Percentiles rank a stretch among this genome's conserved stretches.
Evolutionary conservation across 2,329 filamentous ascomycete species (phyloP).

Genomic region (Ceratocystis colombiana): DNA sequence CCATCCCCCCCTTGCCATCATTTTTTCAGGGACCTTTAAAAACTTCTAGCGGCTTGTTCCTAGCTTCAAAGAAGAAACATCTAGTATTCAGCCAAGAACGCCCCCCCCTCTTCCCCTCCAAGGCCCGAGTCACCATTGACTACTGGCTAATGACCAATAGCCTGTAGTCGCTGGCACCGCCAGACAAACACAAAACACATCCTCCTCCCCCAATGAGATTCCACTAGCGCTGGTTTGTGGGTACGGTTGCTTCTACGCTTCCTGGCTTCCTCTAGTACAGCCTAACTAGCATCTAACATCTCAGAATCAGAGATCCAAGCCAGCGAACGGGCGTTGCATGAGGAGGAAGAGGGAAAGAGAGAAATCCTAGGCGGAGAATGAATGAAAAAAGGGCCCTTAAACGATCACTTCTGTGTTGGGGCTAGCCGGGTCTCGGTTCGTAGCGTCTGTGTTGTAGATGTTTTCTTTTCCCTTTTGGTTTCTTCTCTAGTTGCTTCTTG

Average conservation of each 20-base stretch:
- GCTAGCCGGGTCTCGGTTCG: not conserved
- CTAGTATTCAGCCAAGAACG: not conserved
- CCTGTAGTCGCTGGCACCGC: too few relatives aligned
- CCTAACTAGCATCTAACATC: conserved; percentile 1
- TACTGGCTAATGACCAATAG: not conserved
- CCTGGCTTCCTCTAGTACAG: not conserved
- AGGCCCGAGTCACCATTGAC: not conserved
- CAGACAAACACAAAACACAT: too few relatives aligned
- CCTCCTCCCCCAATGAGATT: too few relatives aligned
- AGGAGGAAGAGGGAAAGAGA: too few relatives aligned
- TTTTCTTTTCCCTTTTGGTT: not conserved
- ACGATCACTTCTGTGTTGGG: not conserved
- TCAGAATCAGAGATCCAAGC: not conserved
- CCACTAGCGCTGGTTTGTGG: too few relatives aligned
- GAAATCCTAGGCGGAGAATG: not conserved
- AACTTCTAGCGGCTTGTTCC: not conserved
- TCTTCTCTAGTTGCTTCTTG: not conserved
- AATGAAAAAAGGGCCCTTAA: not conserved
- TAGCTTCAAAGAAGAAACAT: not conserved
- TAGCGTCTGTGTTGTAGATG: not conserved
- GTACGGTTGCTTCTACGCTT: too few relatives aligned
- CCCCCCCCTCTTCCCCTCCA: not conserved
- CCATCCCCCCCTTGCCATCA: not conserved
- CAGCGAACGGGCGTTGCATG: not conserved
- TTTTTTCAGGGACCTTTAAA: not conserved